Evolutionary conservation across 148 eudicot genomes (phyloP).

Genomic region (Rhododendron ferrugineum): DNA sequence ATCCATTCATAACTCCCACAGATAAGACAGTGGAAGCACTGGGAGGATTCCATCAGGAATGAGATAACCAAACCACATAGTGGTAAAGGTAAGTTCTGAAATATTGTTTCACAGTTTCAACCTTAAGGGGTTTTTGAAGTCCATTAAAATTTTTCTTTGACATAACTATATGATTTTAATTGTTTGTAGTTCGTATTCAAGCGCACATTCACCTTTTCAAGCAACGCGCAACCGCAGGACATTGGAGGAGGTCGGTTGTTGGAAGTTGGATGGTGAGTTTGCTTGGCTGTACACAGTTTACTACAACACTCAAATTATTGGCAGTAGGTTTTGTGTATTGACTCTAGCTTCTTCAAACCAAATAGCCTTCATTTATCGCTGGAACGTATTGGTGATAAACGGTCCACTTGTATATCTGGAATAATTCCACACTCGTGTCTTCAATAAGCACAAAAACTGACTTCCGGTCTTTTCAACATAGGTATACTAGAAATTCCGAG

Average conservation of each 20-base stretch:
- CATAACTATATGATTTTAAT: background rate
- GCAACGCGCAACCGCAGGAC: conserved; percentile 44
- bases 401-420: background rate
- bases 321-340: background rate
- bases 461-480: background rate
- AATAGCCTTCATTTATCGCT: background rate
- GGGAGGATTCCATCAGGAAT: conserved; percentile 65
- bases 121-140: background rate
- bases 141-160: background rate
- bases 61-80: conserved; percentile 24
- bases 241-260: conserved; percentile 42
- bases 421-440: background rate
- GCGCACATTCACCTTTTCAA: conserved; percentile 31
- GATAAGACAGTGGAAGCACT: conserved; percentile 77
- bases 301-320: background rate
- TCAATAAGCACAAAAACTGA: background rate
- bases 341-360: background rate
- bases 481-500: background rate
- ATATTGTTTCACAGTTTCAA: background rate
- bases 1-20: conserved; percentile 7
- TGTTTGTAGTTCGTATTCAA: background rate
- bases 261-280: conserved; percentile 61
- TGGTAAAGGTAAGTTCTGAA: conserved; percentile 15
- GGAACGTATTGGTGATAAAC: background rate
- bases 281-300: background rate